phyloP scores from a whole-genome alignment of 2,329 filamentous ascomycete genomes.

The Coniochaeta sp. region DNA sequence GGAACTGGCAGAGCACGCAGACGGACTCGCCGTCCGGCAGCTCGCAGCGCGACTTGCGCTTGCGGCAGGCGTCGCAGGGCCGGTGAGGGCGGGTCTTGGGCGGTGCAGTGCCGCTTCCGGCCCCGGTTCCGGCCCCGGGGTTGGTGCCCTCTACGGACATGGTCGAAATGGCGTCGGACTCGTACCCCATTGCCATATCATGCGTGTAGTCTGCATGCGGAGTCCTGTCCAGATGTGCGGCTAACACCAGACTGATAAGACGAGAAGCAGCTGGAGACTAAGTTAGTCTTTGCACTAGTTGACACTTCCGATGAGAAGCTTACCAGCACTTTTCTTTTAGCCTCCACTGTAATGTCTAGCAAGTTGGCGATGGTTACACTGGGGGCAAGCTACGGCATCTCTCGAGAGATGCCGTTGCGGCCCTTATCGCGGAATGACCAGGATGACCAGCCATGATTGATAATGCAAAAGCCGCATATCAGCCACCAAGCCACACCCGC shows the following conservation, averaged over 20 bases:
- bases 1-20: slow-evolving; percentile 58
- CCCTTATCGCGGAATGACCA: background rate
- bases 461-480: background rate
- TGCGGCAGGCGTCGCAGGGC: slow-evolving; percentile 56
- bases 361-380: background rate
- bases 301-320: background rate
- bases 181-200: background rate
- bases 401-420: background rate
- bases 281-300: background rate
- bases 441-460: background rate
- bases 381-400: background rate
- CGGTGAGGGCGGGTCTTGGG: slow-evolving; percentile 16
- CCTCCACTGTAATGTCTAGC: background rate
- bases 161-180: background rate
- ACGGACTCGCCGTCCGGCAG: slow-evolving; percentile 49
- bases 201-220: background rate
- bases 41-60: slow-evolving; percentile 58
- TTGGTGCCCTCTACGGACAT: background rate
- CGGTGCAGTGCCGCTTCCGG: background rate
- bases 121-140: background rate
- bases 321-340: background rate
- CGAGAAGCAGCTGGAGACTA: background rate
- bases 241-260: background rate
- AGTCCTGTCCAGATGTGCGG: background rate
- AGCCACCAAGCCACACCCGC: background rate